Evolutionary conservation across 768 basidiomycete genomes (phyloP).

Genomic region (Leccinum aurantiacum): DNA sequence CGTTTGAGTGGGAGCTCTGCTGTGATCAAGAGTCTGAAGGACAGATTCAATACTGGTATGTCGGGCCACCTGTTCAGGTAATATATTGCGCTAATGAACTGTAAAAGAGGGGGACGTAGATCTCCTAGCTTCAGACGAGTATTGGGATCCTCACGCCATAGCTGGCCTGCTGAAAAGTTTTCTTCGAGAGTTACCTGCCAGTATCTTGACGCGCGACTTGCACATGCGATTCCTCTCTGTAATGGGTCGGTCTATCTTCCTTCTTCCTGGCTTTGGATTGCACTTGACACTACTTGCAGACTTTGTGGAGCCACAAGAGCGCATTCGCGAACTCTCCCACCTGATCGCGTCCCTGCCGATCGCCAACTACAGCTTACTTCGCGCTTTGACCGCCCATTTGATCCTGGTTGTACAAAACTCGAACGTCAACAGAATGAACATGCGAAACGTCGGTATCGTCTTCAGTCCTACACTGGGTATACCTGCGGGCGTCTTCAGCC

Average conservation of each 20-base stretch:
- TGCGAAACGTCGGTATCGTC: constrained; percentile 98
- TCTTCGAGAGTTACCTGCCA: constrained; percentile 89
- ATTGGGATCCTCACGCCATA: constrained; percentile 97
- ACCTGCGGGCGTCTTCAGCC: constrained; percentile 94
- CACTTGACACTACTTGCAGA: constrained; percentile 49
- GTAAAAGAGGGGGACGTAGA: constrained; percentile 91
- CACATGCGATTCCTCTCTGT: constrained; percentile 90
- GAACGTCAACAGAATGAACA: constrained; percentile 92
- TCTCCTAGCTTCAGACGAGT: constrained; percentile 82
- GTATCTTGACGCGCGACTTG: constrained; percentile 88
- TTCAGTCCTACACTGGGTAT: constrained; percentile 98
- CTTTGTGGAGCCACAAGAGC: constrained; percentile 82
- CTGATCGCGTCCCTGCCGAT: constrained; percentile 87
- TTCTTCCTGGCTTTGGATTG: background rate
- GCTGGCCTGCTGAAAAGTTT: constrained; percentile 93
- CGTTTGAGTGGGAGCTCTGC: constrained; percentile 92
- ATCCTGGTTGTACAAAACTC: constrained; percentile 94
- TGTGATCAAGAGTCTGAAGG: constrained; percentile 90
- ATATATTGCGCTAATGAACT: constrained; percentile 7
- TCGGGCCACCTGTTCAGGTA: constrained; percentile 10
- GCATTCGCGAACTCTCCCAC: constrained; percentile 81
- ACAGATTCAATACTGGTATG: constrained; percentile 88
- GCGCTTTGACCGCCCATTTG: constrained; percentile 91
- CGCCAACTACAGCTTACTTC: constrained; percentile 90
- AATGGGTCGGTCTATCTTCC: constrained; percentile 65